Conservation (phyloP, 2,329 filamentous ascomycete genomes). For the Parastagonospora nodorum region DNA sequence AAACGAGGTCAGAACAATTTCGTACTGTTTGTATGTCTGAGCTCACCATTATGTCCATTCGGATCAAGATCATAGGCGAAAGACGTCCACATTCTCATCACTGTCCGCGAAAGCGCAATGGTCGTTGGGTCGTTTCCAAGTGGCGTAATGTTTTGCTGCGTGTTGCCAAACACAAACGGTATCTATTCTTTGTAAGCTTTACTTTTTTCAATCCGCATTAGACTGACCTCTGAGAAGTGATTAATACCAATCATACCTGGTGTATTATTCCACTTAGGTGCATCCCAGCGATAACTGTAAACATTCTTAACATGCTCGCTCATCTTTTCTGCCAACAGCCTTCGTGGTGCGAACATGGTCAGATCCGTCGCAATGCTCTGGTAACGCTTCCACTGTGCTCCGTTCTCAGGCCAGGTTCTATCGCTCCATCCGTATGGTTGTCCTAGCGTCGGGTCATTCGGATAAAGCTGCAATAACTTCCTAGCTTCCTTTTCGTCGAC, state of each 20-base stretch:
- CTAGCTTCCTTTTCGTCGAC: slow-evolving; percentile 25
- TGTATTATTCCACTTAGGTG: slow-evolving; percentile 37
- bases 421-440: slow-evolving; percentile 48
- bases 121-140: slow-evolving; percentile 30
- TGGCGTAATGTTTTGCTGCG: slow-evolving; percentile 30
- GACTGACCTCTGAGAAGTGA: slow-evolving; percentile 34
- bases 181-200: slow-evolving; percentile 21
- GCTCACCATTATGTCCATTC: slow-evolving; percentile 32
- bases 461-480: slow-evolving; percentile 32
- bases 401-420: slow-evolving; percentile 34
- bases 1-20: not conserved
- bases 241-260: slow-evolving; percentile 32
- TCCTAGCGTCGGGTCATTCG: slow-evolving; percentile 50
- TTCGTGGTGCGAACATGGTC: slow-evolving; percentile 35
- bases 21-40: not conserved
- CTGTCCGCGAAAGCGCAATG: slow-evolving; percentile 23
- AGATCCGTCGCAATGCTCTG: slow-evolving; percentile 36
- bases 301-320: slow-evolving; percentile 24
- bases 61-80: slow-evolving; percentile 37
- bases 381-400: slow-evolving; percentile 34
- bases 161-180: slow-evolving; percentile 37
- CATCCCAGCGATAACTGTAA: slow-evolving; percentile 39
- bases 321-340: slow-evolving; percentile 30
- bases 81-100: slow-evolving; percentile 39
- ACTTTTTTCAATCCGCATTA: not conserved